phyloP scores from a whole-genome alignment of 2,329 filamentous ascomycete genomes.

The Harringtonia aguacate region DNA sequence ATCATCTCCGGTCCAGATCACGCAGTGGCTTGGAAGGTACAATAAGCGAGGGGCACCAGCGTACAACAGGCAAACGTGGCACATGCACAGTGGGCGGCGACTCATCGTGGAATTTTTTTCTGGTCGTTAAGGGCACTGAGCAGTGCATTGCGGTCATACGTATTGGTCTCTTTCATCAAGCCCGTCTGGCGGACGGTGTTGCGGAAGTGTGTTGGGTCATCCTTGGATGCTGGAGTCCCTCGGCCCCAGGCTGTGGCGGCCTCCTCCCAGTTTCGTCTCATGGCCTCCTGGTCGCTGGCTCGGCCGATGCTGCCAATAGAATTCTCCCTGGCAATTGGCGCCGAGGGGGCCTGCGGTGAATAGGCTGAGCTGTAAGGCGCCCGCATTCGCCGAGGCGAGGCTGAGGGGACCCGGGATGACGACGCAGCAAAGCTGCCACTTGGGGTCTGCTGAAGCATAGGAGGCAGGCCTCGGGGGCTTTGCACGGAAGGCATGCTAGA shows the following conservation, averaged over 20 bases:
- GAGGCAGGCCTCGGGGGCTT: conserved; percentile 19
- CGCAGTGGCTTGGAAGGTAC: too few species aligned
- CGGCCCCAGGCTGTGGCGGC: conserved; percentile 14
- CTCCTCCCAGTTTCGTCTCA: conserved; percentile 9
- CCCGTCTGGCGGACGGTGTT: conserved; percentile 11
- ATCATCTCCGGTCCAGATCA: too few species aligned
- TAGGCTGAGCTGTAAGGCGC: background rate
- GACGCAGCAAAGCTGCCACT: background rate
- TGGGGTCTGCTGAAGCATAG: background rate
- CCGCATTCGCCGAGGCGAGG: background rate
- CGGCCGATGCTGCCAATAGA: background rate
- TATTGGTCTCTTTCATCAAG: conserved; percentile 12
- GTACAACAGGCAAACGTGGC: too few species aligned
- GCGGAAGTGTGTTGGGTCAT: conserved; percentile 15
- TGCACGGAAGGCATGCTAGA: conserved; percentile 22
- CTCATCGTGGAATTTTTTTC: conserved; percentile 1
- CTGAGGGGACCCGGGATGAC: background rate
- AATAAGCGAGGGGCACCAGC: too few species aligned
- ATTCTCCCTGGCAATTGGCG: too few species aligned
- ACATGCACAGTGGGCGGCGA: too few species aligned
- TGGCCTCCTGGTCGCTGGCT: background rate
- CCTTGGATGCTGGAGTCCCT: conserved; percentile 7
- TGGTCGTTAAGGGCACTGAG: conserved; percentile 11
- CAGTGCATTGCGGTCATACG: conserved; percentile 13
- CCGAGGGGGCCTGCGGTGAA: too few species aligned